Evolutionary conservation across 1,139 yeast species (phyloP).

Genomic region (Magnusiomyces clavatus): DNA sequence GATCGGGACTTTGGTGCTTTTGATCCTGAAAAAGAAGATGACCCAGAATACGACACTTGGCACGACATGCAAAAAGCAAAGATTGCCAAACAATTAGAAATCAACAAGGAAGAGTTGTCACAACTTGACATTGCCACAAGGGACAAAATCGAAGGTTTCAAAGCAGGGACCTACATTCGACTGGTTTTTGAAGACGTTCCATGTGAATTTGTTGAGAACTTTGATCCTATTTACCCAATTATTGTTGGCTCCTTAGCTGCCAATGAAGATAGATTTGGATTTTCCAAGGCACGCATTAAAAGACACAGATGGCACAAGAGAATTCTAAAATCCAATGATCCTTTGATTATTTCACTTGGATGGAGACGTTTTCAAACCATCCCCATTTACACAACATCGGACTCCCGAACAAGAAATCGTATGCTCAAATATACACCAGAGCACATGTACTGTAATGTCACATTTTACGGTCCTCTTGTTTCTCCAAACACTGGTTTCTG

Average conservation of each 20-base stretch:
- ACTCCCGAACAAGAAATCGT: slow-evolving; percentile 94
- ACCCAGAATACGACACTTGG: slow-evolving; percentile 74
- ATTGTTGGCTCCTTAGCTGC: slow-evolving; percentile 85
- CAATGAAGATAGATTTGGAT: slow-evolving; percentile 90
- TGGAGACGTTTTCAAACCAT: slow-evolving; percentile 98
- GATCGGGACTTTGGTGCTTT: slow-evolving; percentile 68
- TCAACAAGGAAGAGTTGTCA: slow-evolving; percentile 63
- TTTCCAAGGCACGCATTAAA: slow-evolving; percentile 86
- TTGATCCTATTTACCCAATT: slow-evolving; percentile 78
- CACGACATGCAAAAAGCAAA: slow-evolving; percentile 95
- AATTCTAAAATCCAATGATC: slow-evolving; percentile 91
- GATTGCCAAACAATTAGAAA: slow-evolving; percentile 92
- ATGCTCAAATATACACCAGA: slow-evolving; percentile 98
- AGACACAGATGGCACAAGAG: slow-evolving; percentile 99
- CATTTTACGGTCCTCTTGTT: slow-evolving; percentile 94
- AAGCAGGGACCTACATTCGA: slow-evolving; percentile 92
- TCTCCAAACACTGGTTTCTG: slow-evolving; percentile 97
- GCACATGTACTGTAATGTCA: slow-evolving; percentile 93
- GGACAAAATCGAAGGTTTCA: slow-evolving; percentile 78
- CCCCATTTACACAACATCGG: slow-evolving; percentile 93
- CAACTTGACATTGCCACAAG: slow-evolving; percentile 71
- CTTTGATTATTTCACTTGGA: slow-evolving; percentile 85
- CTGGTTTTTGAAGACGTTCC: slow-evolving; percentile 78
- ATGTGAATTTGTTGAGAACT: slow-evolving; percentile 81
- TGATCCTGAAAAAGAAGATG: slow-evolving; percentile 61